Evolutionary conservation across 2,329 filamentous ascomycete genomes (phyloP).

Genomic region (Xylariaceae sp.): DNA sequence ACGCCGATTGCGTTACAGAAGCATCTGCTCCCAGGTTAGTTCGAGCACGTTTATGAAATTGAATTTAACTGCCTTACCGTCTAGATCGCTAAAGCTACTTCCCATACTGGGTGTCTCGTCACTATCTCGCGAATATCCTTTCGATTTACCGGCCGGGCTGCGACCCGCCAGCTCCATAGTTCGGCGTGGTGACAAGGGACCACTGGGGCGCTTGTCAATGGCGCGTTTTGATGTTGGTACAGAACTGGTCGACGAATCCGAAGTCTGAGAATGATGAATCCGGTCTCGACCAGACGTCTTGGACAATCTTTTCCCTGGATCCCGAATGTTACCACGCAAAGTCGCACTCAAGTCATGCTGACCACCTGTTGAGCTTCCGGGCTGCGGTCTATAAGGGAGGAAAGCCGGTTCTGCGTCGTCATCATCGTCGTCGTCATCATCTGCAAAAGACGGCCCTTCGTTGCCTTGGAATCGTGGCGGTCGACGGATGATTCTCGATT

Average conservation of each 20-base stretch:
- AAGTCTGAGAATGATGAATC: constrained; percentile 60
- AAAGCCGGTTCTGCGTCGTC: constrained; percentile 63
- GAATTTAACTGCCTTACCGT: constrained; percentile 58
- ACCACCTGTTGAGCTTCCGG: constrained; percentile 33
- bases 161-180: constrained; percentile 64
- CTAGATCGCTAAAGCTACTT: constrained; percentile 85
- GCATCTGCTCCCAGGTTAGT: constrained; percentile 61
- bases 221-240: constrained; percentile 45
- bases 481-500: constrained; percentile 66
- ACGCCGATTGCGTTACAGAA: constrained; percentile 79
- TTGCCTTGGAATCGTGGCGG: constrained; percentile 58
- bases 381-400: constrained; percentile 51
- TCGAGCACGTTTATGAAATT: constrained; percentile 4
- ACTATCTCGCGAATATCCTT: constrained; percentile 65
- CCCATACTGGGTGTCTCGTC: constrained; percentile 82
- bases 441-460: constrained; percentile 47
- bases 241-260: constrained; percentile 68
- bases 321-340: constrained; percentile 53
- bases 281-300: constrained; percentile 43
- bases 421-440: constrained; percentile 62
- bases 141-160: constrained; percentile 58
- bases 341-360: constrained; percentile 60
- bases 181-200: constrained; percentile 64
- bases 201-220: constrained; percentile 46
- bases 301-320: constrained; percentile 42